Base-by-base conservation (phyloP, 441 rosid species). In the Eruca vesicaria region DNA sequence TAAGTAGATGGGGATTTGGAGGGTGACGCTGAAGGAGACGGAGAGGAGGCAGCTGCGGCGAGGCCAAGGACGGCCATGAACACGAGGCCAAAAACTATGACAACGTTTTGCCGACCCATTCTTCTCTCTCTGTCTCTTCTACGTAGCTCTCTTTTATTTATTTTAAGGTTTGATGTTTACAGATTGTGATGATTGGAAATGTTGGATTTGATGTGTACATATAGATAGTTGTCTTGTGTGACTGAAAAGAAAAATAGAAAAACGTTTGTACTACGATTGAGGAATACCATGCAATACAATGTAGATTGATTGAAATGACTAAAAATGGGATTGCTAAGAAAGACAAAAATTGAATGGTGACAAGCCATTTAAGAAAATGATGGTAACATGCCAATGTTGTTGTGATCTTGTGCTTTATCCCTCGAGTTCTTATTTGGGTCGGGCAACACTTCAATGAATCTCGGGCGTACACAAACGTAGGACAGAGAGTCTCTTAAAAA, bases 31-130 rank as follows among this genome's bases (percentile, higher is more conserved):
- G 68, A 52, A 31, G 81, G 71, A 57, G 85, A 69, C 0, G 84
- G 67, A 19, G 84, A 35, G 29, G 61, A 31, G 28, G 84, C 84
- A 1, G 88, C 93, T 1, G 83, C 74, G 21, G 77, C 84, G 18
- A 84, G 31, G 35, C 90, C 87, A 45, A 84, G 55, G 6, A 90
- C 14, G 74, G 88, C 89, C 19, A 84, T 65, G n/a, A 88, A 68
- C 72, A 87, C 38, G 60, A 78, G 65, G 41, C 69, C 57, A 59
- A 77, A 52, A 10, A 84, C 81, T 10, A 86, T 60, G 71, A 81
- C 35, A 55, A 78, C 38, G 66, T 81, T 55, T 80, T 82, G 81
- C 53, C 84, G 79, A 14, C 82, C 89, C 93, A 88, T 88, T 55
- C 67, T 79, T 23, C 43, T 63, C 59, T 16, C 52, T 43, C 18